Base-by-base conservation (phyloP, 225 moss, liverwort and hornwort genomes). In the Lunularia cruciata region DNA sequence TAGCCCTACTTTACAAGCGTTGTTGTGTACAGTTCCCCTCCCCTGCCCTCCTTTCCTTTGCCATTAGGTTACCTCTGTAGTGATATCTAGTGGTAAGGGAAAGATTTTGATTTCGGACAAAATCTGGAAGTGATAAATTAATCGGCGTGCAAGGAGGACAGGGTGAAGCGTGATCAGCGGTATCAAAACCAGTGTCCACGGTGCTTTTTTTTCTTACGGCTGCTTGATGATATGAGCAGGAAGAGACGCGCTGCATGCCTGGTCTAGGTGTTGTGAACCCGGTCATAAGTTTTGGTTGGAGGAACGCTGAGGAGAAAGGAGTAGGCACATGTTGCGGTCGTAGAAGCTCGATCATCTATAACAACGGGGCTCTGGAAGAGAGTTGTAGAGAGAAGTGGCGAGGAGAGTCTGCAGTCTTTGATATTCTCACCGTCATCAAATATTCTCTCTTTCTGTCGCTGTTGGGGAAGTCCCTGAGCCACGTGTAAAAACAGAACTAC, bases 11-110 rank as follows among this genome's bases (percentile, higher is more conserved):
- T 27, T 43, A 46, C 28, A 30, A 18, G 64, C 30, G 64, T 43
- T 43, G 45, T 45, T 46, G 64, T 64, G 64, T 64, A 64, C 64
- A 64, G 64, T 64, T 64, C 46, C 64, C 64, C 27, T 43, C 46
- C 64, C 64, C 42, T 28, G 30, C 64, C 64, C 27, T 43, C 46
- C 64, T 45, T 25, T 28, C 26, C 64, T 47, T 64, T 28, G 42
- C 46, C 10, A 64, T 64, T 64, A 46, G 64, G 64, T 43, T 14
- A 64, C 37, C 60, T 20, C 60, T 38, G 22, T 60, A 23, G 60
- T 38, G 19, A 8, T 23, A n/a, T n/a, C n/a, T n/a, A n/a, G n/a
- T n/a, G n/a, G n/a, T n/a, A n/a, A n/a, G n/a, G n/a, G n/a, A n/a
- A n/a, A 16, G 6, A 22, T 25, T 19, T n/a, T 31, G 19, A 9